These are phyloP conservation scores for Pneumocystis jirovecii DNA, from an alignment of 1,139 yeast species.

Conservation along the genomic window DNA sequence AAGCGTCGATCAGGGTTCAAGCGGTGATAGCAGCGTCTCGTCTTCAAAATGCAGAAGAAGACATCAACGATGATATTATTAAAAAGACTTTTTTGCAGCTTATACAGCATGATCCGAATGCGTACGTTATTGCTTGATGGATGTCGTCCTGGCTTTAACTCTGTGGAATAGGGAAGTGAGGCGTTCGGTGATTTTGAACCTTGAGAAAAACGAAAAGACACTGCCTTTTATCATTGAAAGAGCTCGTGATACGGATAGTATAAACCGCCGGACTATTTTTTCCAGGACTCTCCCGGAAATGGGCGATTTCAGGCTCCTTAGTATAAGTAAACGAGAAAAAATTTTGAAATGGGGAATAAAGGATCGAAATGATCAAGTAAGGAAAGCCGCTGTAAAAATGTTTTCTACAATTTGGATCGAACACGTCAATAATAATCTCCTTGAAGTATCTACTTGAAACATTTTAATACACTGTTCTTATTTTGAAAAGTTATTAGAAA, in stretches of 20 bases:
- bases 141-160: background rate
- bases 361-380: conserved; percentile 67
- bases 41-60: conserved; percentile 48
- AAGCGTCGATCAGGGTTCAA: conserved; percentile 60
- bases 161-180: conserved; percentile 45
- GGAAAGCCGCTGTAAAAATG: conserved; percentile 57
- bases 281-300: conserved; percentile 53
- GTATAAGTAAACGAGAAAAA: conserved; percentile 46
- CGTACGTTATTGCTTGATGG: conserved; percentile 21
- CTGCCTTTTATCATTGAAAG: conserved; percentile 55
- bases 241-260: conserved; percentile 62
- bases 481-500: conserved; percentile 37
- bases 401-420: conserved; percentile 61
- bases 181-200: conserved; percentile 62
- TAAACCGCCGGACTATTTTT: conserved; percentile 59
- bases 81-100: conserved; percentile 38
- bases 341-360: conserved; percentile 70
- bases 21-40: conserved; percentile 70
- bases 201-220: conserved; percentile 42
- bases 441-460: conserved; percentile 26
- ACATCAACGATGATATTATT: conserved; percentile 22
- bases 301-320: conserved; percentile 50
- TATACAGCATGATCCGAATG: conserved; percentile 62
- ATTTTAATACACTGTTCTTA: background rate
- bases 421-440: conserved; percentile 50